Evolutionary conservation across 2,329 filamentous ascomycete species (phyloP).

Genomic region (Periconia sp.): DNA sequence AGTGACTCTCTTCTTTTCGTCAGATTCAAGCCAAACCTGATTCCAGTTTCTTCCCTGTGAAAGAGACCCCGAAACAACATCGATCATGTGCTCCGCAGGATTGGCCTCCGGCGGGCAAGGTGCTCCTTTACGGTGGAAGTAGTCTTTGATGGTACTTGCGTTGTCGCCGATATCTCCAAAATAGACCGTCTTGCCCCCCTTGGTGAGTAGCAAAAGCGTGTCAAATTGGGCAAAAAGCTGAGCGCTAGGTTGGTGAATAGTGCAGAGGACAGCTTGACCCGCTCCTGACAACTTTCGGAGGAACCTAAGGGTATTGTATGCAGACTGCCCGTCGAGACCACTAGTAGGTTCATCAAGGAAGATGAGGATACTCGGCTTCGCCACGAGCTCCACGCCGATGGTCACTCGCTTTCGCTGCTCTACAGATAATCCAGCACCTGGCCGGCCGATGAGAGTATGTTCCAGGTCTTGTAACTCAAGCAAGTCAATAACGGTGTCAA

Average conservation of each 20-base stretch:
- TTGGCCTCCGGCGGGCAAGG: conserved; percentile 54
- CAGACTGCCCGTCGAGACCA: conserved; percentile 69
- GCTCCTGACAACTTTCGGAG: conserved; percentile 70
- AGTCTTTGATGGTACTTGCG: conserved; percentile 54
- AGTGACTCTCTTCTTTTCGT: conserved; percentile 28
- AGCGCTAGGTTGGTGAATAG: conserved; percentile 83
- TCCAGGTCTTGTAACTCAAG: conserved; percentile 62
- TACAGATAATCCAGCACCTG: conserved; percentile 57
- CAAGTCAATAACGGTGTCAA: conserved; percentile 60
- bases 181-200: conserved; percentile 78
- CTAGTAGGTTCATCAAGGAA: conserved; percentile 77
- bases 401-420: conserved; percentile 66
- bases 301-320: conserved; percentile 73
- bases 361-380: conserved; percentile 67
- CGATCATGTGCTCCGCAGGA: conserved; percentile 75
- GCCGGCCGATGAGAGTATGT: conserved; percentile 60
- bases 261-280: conserved; percentile 82
- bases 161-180: conserved; percentile 73
- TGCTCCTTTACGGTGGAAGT: conserved; percentile 53
- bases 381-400: conserved; percentile 60
- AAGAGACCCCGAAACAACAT: conserved; percentile 58
- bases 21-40: conserved; percentile 41
- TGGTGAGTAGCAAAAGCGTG: conserved; percentile 71
- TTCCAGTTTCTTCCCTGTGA: conserved; percentile 45
- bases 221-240: conserved; percentile 83